A percentile compares a stretch with the other conserved stretches of the same genome.
Evolutionary conservation across 768 basidiomycete genomes (phyloP).

Genomic region (Cystobasidium onofrii): DNA sequence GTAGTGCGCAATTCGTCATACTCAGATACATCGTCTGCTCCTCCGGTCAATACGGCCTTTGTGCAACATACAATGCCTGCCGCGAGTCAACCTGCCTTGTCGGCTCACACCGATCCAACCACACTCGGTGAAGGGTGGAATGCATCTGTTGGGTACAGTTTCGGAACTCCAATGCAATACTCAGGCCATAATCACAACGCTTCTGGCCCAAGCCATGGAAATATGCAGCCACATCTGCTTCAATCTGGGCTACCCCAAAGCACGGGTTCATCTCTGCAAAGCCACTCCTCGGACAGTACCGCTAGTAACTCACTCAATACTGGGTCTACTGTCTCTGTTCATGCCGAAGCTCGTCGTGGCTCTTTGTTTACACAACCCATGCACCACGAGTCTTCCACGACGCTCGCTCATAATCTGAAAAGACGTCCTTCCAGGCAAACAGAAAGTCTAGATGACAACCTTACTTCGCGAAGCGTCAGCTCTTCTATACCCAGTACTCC

Average conservation of each 20-base stretch:
- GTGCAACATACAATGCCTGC: not conserved
- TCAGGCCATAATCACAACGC: not conserved
- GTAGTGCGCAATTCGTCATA: not conserved
- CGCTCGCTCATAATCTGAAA: not conserved
- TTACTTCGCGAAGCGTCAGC: not conserved
- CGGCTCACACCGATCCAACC: slow-evolving; percentile 16
- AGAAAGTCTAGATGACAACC: not conserved
- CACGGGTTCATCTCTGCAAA: too few relatives aligned
- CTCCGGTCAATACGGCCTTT: not conserved
- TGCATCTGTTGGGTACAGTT: not conserved
- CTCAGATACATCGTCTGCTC: not conserved
- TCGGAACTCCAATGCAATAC: too few relatives aligned
- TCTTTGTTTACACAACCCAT: too few relatives aligned
- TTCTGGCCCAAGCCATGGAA: not conserved
- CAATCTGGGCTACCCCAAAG: not conserved
- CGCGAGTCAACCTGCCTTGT: not conserved
- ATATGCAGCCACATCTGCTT: not conserved
- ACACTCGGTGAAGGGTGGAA: slow-evolving; percentile 2
- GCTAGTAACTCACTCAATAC: too few relatives aligned
- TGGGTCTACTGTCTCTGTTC: too few relatives aligned
- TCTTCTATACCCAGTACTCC: not conserved
- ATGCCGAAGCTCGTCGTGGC: too few relatives aligned
- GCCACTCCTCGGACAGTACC: too few relatives aligned
- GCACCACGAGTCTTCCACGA: too few relatives aligned
- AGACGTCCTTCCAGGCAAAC: not conserved